Percentiles rank a stretch among this genome's conserved stretches.
Conservation (phyloP, 148 eudicot genomes). For the Bassia scoparia region DNA sequence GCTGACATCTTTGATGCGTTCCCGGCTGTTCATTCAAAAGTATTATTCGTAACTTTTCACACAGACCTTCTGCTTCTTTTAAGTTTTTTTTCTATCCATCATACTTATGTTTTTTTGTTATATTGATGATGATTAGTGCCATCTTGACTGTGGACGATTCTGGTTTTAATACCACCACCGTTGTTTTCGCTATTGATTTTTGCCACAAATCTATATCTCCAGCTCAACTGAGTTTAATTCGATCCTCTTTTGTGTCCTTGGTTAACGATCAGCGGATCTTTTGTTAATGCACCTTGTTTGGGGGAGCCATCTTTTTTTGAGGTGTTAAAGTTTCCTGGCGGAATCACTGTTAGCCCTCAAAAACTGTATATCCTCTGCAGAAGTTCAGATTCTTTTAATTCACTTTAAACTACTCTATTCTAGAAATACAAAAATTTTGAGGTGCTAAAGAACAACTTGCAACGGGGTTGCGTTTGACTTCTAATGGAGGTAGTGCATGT, state of each 20-base stretch:
- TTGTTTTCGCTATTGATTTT: conserved; percentile 74
- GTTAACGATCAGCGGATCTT: conserved; percentile 44
- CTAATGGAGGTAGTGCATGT: conserved; percentile 77
- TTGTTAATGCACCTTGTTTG: conserved; percentile 58
- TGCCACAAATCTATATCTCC: conserved; percentile 44
- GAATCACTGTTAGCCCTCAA: conserved; percentile 66
- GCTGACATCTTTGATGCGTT: conserved; percentile 67
- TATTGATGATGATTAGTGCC: conserved; percentile 36
- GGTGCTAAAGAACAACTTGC: conserved; percentile 64
- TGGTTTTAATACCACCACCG: conserved; percentile 54
- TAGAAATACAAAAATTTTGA: conserved; percentile 58
- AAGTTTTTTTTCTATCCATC: conserved; percentile 10
- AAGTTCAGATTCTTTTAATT: conserved; percentile 74
- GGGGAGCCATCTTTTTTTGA: conserved; percentile 74
- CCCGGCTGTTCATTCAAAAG: conserved; percentile 53
- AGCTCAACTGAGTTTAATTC: conserved; percentile 62
- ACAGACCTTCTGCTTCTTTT: conserved; percentile 5
- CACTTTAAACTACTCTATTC: conserved; percentile 72
- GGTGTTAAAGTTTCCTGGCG: conserved; percentile 81
- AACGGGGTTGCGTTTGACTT: conserved; percentile 61
- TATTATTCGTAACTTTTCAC: conserved; percentile 31
- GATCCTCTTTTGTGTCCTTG: conserved; percentile 47
- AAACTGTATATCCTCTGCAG: conserved; percentile 73
- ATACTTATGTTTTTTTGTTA: neutral
- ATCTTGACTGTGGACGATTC: conserved; percentile 48